Base-by-base conservation (phyloP, 306 rosid species). In the Glycyrrhiza uralensis region DNA sequence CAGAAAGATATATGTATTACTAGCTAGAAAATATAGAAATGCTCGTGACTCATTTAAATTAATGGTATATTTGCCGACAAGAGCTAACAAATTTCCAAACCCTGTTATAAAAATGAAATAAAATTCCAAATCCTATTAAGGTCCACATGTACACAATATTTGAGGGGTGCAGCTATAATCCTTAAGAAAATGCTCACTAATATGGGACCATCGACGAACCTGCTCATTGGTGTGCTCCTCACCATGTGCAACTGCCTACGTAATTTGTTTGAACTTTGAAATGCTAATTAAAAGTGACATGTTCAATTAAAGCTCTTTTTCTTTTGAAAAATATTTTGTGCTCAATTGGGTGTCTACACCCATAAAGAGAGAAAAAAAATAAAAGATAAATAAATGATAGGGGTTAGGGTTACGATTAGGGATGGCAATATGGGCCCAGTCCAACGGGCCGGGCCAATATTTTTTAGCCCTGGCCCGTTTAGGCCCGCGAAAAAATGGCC, bases 11-110 rank as follows among this genome's bases (percentile, higher is more conserved):
- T 47, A 66, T 70, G 42, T 26, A 26, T 26, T 26, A 69, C 30
- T 39, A 1, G 64, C 8, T 8, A 54, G 26, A 39, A 28, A 55
- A 51, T n/a, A n/a, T n/a, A n/a, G n/a, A n/a, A n/a, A n/a, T n/a
- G n/a, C n/a, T n/a, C n/a, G n/a, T n/a, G n/a, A n/a, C n/a, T n/a
- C n/a, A n/a, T n/a, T n/a, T n/a, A n/a, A n/a, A n/a, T n/a, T n/a
- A n/a, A n/a, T n/a, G 29, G 14, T 39, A 14, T 29, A n/a, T 71
- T 52, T 64, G 38, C 73, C 58, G 66, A 52, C 73, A 75, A 52
- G 4, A 33, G 4, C 10, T 23, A 73, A 33, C 13, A 46, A n/a
- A 61, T 45, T 59, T 72, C 60, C 18, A 59, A 57, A 56, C 32
- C 46, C 22, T 30, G 32, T 26, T 44, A 17, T n/a, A n/a, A n/a